Conservation (phyloP, 2,329 filamentous ascomycete species). For the Curvularia spicifera region DNA sequence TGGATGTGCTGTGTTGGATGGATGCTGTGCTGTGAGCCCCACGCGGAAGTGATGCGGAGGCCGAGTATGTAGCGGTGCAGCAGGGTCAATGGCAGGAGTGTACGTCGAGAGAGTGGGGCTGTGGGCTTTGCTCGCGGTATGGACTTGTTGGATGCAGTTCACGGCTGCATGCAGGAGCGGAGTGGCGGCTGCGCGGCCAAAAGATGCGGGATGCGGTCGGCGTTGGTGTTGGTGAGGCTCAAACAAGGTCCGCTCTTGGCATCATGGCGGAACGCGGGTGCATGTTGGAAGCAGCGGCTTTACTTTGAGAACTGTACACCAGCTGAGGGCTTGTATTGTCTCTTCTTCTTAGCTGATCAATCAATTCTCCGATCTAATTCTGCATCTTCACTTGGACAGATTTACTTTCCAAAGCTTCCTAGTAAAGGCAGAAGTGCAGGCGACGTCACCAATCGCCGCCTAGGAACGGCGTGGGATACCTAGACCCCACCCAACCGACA, state of each 20-base stretch:
- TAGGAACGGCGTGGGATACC: conserved; percentile 4
- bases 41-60: conserved; percentile 23
- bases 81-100: not conserved
- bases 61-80: not conserved
- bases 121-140: not conserved
- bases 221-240: conserved; percentile 27
- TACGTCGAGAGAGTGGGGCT: not conserved
- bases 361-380: not conserved
- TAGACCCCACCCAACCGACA: conserved; percentile 12
- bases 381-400: no score
- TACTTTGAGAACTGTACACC: not conserved
- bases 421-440: conserved; percentile 1
- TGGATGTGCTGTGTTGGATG: conserved; percentile 6
- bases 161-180: not conserved
- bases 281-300: not conserved
- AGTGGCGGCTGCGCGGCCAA: conserved; percentile 8
- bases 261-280: conserved; percentile 17
- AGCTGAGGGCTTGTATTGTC: not conserved
- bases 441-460: conserved; percentile 18
- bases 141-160: not conserved
- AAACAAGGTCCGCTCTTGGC: conserved; percentile 23
- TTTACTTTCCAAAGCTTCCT: no score
- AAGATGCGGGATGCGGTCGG: conserved; percentile 11
- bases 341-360: not conserved
- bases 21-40: conserved; percentile 7